Evolutionary conservation across 176 grass and related monocot species (phyloP).

Genomic region (Carex scoparia): DNA sequence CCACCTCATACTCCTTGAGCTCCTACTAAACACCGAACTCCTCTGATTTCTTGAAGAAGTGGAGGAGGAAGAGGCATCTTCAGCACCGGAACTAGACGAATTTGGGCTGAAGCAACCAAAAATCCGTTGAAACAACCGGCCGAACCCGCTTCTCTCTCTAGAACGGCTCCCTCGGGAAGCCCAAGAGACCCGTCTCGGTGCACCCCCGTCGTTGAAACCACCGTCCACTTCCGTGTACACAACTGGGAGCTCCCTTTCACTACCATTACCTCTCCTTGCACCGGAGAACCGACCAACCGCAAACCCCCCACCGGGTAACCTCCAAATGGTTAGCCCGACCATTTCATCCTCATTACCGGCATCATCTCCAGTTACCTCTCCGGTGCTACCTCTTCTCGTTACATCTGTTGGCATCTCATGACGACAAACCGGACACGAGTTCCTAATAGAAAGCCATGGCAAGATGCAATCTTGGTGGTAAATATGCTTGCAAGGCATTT

Average conservation of each 20-base stretch:
- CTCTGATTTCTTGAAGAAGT: conserved; percentile 18
- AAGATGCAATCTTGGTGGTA: conserved; percentile 74
- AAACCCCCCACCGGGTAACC: conserved; percentile 62
- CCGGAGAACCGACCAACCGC: conserved; percentile 60
- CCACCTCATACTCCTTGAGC: conserved; percentile 57
- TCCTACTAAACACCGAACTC: conserved; percentile 31
- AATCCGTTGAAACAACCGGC: conserved; percentile 32
- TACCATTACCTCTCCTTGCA: conserved; percentile 30
- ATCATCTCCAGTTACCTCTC: conserved; percentile 13
- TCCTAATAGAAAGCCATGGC: conserved; percentile 65
- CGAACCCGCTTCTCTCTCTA: conserved; percentile 25
- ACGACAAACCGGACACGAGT: conserved; percentile 62
- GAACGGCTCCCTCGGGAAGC: conserved; percentile 27
- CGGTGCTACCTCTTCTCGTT: background rate
- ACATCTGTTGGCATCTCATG: conserved; percentile 52
- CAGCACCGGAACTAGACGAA: conserved; percentile 11
- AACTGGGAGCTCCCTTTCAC: conserved; percentile 45
- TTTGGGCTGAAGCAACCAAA: conserved; percentile 40
- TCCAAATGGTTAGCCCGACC: conserved; percentile 60
- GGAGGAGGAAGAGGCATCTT: background rate
- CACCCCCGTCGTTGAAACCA: conserved; percentile 38
- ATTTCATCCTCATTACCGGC: conserved; percentile 40
- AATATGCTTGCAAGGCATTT: conserved; percentile 69
- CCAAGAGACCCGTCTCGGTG: conserved; percentile 44
- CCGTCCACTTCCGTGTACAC: conserved; percentile 73